Evolutionary conservation across 1,284 basidiomycete species (phyloP).

Genomic region (Ganoderma meredithae): DNA sequence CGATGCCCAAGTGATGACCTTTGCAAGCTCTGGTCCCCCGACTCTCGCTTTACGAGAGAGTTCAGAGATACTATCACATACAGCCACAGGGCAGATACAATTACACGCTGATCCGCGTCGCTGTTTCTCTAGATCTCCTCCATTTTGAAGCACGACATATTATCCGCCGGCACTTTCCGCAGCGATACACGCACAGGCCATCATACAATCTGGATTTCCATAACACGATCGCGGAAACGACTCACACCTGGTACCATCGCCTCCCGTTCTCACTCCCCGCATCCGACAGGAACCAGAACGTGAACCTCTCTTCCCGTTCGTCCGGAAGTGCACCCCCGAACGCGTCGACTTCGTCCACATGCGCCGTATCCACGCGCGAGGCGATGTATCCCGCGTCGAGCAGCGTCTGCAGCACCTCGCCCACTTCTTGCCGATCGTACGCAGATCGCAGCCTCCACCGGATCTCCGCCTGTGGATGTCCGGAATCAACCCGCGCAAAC

Average conservation of each 20-base stretch:
- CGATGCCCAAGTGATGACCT: not conserved
- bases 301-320: conserved; percentile 56
- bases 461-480: conserved; percentile 60
- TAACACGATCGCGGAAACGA: not conserved
- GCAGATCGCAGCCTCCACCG: conserved; percentile 69
- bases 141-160: not conserved
- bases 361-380: conserved; percentile 39
- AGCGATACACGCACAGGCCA: not conserved
- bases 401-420: conserved; percentile 68
- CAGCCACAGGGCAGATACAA: not conserved
- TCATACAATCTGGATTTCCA: conserved; percentile 4
- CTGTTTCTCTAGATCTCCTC: not conserved
- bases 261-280: conserved; percentile 36
- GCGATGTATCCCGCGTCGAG: conserved; percentile 55
- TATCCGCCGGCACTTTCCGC: not conserved
- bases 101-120: not conserved
- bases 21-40: not conserved
- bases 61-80: not conserved
- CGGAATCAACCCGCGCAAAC: not conserved
- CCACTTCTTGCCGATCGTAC: conserved; percentile 80
- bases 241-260: conserved; percentile 61
- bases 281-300: conserved; percentile 52
- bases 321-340: conserved; percentile 44
- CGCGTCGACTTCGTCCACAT: not conserved
- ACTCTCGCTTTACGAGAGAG: not conserved